Evolutionary conservation across 139 green algal species (phyloP).

Genomic region (Ostreobium quekettii): DNA sequence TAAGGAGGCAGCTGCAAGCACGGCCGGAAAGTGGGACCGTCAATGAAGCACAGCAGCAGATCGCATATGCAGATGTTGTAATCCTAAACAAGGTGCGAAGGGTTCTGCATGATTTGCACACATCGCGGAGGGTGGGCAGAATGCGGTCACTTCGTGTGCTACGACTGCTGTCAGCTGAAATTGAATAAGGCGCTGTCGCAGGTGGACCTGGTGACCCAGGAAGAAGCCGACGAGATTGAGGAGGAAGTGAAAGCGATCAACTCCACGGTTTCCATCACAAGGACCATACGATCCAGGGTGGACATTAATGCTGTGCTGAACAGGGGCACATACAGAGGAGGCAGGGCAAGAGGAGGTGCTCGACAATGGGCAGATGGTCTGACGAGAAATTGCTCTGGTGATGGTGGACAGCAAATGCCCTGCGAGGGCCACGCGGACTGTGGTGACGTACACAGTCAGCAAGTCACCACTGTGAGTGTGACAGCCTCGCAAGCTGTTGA

Average conservation of each 20-base stretch:
- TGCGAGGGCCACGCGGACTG: background rate
- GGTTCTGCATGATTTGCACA: background rate
- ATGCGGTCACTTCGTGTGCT: background rate
- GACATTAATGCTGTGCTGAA: background rate
- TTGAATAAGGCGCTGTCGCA: slow-evolving; percentile 21
- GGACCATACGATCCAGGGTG: slow-evolving; percentile 4
- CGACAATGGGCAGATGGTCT: background rate
- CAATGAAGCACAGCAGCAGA: slow-evolving; percentile 77
- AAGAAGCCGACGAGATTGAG: slow-evolving; percentile 29
- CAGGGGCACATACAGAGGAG: background rate
- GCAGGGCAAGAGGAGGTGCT: background rate
- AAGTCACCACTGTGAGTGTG: no score
- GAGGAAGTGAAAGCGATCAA: slow-evolving; percentile 58
- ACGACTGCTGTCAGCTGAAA: background rate
- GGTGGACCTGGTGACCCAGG: slow-evolving; percentile 55
- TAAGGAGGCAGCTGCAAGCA: slow-evolving; percentile 53
- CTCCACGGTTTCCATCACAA: slow-evolving; percentile 7
- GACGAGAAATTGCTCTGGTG: background rate
- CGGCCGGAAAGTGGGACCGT: slow-evolving; percentile 27
- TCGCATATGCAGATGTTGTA: slow-evolving; percentile 78
- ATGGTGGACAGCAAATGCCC: background rate
- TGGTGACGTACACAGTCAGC: background rate
- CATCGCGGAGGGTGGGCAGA: background rate
- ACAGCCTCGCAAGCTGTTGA: no score
- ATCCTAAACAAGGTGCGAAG: slow-evolving; percentile 75